Percentiles rank a stretch among this genome's conserved stretches.
phyloP scores from a whole-genome alignment of 257 asterid genomes.

The Solanum habrochaites region DNA sequence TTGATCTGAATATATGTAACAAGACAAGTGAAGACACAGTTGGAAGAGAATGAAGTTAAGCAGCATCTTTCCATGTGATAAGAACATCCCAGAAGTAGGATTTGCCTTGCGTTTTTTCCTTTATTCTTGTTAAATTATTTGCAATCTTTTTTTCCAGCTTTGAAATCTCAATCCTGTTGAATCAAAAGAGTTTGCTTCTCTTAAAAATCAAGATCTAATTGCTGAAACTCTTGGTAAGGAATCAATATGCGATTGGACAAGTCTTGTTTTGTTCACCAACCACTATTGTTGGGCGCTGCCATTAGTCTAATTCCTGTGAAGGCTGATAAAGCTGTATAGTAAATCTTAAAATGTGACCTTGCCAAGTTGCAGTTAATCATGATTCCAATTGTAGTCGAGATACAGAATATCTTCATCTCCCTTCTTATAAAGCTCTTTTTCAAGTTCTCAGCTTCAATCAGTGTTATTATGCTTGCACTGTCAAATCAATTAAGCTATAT shows the following conservation, averaged over 20 bases:
- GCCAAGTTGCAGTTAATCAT: background rate
- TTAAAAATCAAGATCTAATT: background rate
- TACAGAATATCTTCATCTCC: background rate
- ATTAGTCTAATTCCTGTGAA: background rate
- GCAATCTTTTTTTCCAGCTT: background rate
- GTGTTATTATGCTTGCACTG: background rate
- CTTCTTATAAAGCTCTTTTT: background rate
- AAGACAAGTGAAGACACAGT: background rate
- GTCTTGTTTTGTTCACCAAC: background rate
- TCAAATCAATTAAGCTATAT: background rate
- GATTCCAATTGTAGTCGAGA: background rate
- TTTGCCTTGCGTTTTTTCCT: background rate
- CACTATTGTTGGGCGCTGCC: background rate
- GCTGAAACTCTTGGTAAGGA: background rate
- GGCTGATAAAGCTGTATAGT: background rate
- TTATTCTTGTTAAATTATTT: background rate
- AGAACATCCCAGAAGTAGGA: background rate
- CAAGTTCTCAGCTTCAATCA: background rate
- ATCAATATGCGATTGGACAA: background rate
- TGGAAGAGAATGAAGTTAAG: background rate
- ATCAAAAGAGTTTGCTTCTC: background rate
- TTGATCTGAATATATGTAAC: background rate
- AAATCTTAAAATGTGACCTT: background rate
- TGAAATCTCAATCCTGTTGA: background rate
- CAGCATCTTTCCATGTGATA: background rate